Evolutionary conservation across 345 rosid species (phyloP).

Genomic region (Salix caprea): DNA sequence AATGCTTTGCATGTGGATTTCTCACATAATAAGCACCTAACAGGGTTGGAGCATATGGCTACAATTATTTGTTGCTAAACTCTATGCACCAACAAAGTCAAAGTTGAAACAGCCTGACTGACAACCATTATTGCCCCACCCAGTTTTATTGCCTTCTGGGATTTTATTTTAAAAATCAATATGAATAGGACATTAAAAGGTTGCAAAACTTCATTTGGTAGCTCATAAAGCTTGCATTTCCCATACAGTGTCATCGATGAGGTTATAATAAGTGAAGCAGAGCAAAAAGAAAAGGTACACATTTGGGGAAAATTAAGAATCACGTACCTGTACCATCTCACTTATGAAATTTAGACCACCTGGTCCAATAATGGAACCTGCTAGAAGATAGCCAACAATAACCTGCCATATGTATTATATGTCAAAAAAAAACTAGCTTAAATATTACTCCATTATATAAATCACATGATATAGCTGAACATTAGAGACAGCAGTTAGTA

Average conservation of each 20-base stretch:
- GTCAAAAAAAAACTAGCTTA: not conserved
- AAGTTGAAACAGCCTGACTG: not conserved
- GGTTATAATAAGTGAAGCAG: not conserved
- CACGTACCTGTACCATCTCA: slow-evolving; percentile 96
- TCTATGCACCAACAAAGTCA: not conserved
- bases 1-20: not conserved
- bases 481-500: not conserved
- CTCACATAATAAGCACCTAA: not conserved
- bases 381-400: slow-evolving; percentile 97
- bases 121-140: not conserved
- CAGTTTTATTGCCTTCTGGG: not conserved
- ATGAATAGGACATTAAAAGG: not conserved
- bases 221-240: not conserved
- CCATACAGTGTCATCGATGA: not conserved
- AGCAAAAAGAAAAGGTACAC: not conserved
- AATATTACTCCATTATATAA: slow-evolving; percentile 3
- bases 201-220: not conserved
- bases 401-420: slow-evolving; percentile 40
- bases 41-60: not conserved
- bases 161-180: not conserved
- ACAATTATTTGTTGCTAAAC: not conserved
- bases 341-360: slow-evolving; percentile 96
- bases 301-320: slow-evolving; percentile 1
- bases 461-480: slow-evolving; percentile 9
- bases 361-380: slow-evolving; percentile 93